Evolutionary conservation across 306 rosid genomes (phyloP).

Genomic region (Medicago truncatula): MtrunA17r5.0-ANR NC_053043.1:43668001-43668500

Average conservation of each 20-base stretch:
- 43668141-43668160: slow-evolving; percentile 60
- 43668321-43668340: slow-evolving; percentile 53
- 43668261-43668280: slow-evolving; percentile 16
- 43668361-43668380: slow-evolving; percentile 48
- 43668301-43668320: slow-evolving; percentile 62
- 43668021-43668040: slow-evolving; percentile 87
- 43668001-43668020: slow-evolving; percentile 87
- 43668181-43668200: slow-evolving; percentile 74
- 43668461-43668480: slow-evolving; percentile 25
- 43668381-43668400: slow-evolving; percentile 61
- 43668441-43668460: not conserved
- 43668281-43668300: slow-evolving; percentile 48
- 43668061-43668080: slow-evolving; percentile 83
- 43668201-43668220: slow-evolving; percentile 90
- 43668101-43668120: slow-evolving; percentile 60
- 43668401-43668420: slow-evolving; percentile 63
- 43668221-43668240: slow-evolving; percentile 37
- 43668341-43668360: slow-evolving; percentile 64
- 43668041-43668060: slow-evolving; percentile 60
- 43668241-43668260: not conserved
- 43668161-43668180: slow-evolving; percentile 51
- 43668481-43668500: slow-evolving; percentile 10
- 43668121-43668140: slow-evolving; percentile 81
- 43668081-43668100: slow-evolving; percentile 66
- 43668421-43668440: slow-evolving; percentile 54